These are phyloP conservation scores for Corylus americana DNA, from an alignment of 306 rosid genomes.

Conservation along the genomic window DNA sequence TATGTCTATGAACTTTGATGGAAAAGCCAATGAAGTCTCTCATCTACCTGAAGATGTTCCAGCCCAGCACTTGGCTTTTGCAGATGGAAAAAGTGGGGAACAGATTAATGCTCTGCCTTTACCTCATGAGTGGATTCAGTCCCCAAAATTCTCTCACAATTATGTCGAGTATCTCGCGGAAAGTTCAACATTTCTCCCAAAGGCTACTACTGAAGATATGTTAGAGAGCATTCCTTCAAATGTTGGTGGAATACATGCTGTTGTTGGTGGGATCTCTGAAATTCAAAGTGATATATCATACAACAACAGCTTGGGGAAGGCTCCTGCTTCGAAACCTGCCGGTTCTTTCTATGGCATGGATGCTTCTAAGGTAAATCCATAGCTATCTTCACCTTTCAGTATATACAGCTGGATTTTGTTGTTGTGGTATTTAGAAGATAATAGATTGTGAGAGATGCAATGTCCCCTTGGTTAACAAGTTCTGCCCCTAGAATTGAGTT, in stretches of 20 bases:
- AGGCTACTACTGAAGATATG: conserved; percentile 38
- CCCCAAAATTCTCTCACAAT: conserved; percentile 43
- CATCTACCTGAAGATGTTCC: conserved; percentile 34
- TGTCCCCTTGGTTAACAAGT: not conserved
- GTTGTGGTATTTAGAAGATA: not conserved
- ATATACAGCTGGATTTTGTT: not conserved
- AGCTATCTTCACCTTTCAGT: not conserved
- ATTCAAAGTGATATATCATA: conserved; percentile 35
- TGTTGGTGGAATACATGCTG: conserved; percentile 28
- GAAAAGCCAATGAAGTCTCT: conserved; percentile 35
- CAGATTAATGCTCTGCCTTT: conserved; percentile 23
- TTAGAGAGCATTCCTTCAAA: conserved; percentile 41
- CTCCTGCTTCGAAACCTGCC: conserved; percentile 35
- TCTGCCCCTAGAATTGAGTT: not conserved
- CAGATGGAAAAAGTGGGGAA: conserved; percentile 35
- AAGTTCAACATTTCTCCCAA: conserved; percentile 46
- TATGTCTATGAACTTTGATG: conserved; percentile 28
- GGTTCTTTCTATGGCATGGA: conserved; percentile 48
- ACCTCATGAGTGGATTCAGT: conserved; percentile 41
- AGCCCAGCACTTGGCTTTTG: conserved; percentile 26
- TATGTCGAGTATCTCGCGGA: conserved; percentile 62
- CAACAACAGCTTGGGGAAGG: conserved; percentile 39
- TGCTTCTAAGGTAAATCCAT: conserved; percentile 44
- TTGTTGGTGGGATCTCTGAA: conserved; percentile 29
- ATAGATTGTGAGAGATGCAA: not conserved